Evolutionary conservation across 2,329 filamentous ascomycete species (phyloP), one percentile per base, ranked within the genome.

Genomic region (Whalleya microplaca): DNA sequence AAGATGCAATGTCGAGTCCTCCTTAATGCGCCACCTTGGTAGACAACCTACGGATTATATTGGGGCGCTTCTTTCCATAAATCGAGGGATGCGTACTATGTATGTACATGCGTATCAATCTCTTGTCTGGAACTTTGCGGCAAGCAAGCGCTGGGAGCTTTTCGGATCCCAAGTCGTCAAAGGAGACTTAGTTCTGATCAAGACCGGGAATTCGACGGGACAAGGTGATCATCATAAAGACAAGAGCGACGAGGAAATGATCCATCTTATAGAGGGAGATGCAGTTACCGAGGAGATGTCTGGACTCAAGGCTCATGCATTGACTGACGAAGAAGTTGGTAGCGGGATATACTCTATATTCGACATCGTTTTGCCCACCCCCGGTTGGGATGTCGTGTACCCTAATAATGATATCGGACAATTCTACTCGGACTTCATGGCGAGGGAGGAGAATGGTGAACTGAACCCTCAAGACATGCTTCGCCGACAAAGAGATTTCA

Each of bases 101-200:
- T 99, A 98, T 71, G 88, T 96, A 16, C 95, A 99, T 72, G 94
- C 95, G 4, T 98, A 97, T 75, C 95, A 99, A 73, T 96, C 91
- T 5, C 84, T 92, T 40, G 87, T 99, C 8, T 99, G 94, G 94
- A 99, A 99, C 76, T 84, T 86, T 64, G 90, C 86, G 12, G 91
- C 86, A 1, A 92, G 90, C 63, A 86, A 89, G 65, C 89, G 95
- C 45, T 96, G 92, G 89, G 84, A 86, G 42, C 77, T 84, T 2
- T 89, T 89, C 70, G 92, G 93, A 48, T 74, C 80, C 56, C 82
- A 81, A 52, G 91, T 97, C 16, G 82, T 96, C 14, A 84, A 89
- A 65, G 95, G 95, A 29, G 95, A 99, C 72, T 83, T 99, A 10
- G 86, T 97, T 43, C 80, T 96, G 20, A 71, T 76, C 46, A 73